These are phyloP conservation scores for Penicillium taxi DNA, from an alignment of 495 filamentous ascomycete genomes.

Conservation along the genomic window DNA sequence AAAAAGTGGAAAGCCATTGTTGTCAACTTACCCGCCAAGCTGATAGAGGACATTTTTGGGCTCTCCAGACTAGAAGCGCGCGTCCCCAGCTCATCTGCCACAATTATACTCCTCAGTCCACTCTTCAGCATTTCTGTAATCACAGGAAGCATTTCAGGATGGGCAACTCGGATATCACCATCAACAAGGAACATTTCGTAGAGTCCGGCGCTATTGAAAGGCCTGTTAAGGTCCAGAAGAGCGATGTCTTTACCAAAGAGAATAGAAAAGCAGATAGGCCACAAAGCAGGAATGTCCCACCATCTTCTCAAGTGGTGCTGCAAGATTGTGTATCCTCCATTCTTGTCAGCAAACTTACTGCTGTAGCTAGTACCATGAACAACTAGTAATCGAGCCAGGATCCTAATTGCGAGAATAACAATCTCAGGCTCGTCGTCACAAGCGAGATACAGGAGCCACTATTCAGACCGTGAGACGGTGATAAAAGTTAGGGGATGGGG, in stretches of 20 bases:
- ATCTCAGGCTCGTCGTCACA: slow-evolving; percentile 80
- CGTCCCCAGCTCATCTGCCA: slow-evolving; percentile 6
- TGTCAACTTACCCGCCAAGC: slow-evolving; percentile 12
- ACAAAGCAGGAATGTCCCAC: slow-evolving; percentile 80
- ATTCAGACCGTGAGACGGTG: slow-evolving; percentile 8
- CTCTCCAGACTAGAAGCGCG: slow-evolving; percentile 3
- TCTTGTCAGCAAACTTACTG: slow-evolving; percentile 75
- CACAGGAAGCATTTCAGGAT: slow-evolving; percentile 71
- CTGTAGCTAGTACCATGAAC: slow-evolving; percentile 71
- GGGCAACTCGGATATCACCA: slow-evolving; percentile 53
- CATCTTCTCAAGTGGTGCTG: slow-evolving; percentile 71
- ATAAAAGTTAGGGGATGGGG: slow-evolving; percentile 1
- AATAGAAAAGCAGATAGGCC: slow-evolving; percentile 85
- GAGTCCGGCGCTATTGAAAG: slow-evolving; percentile 66
- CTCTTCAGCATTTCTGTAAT: slow-evolving; percentile 84
- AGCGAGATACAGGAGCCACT: slow-evolving; percentile 94
- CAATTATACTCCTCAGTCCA: slow-evolving; percentile 52
- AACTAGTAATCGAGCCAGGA: slow-evolving; percentile 78
- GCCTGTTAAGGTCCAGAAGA: slow-evolving; percentile 60
- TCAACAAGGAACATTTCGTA: slow-evolving; percentile 55
- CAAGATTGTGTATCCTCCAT: slow-evolving; percentile 79
- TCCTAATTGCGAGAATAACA: slow-evolving; percentile 72
- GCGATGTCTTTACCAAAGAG: slow-evolving; percentile 78
- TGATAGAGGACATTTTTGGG: slow-evolving; percentile 17
- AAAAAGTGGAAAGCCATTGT: not conserved